Percentiles rank a stretch among this genome's conserved stretches.
phyloP scores from a whole-genome alignment of 2,329 filamentous ascomycete species.

The Pezicula carpinea region DNA sequence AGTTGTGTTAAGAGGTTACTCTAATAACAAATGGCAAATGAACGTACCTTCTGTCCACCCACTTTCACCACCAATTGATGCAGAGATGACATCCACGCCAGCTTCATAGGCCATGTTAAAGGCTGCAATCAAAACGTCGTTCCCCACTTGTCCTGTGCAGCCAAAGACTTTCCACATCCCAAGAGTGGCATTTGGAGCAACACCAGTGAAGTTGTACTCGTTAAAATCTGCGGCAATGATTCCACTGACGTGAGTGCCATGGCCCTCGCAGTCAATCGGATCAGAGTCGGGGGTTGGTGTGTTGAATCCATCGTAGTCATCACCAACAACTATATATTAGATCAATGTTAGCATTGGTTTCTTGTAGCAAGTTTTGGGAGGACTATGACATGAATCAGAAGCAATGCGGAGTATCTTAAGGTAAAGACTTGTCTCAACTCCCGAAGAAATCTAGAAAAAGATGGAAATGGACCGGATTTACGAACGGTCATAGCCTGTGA shows the following conservation, averaged over 20 bases:
- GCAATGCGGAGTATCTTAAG: too few relatives aligned
- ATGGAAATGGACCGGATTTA: slow-evolving; percentile 31
- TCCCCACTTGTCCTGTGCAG: slow-evolving; percentile 43
- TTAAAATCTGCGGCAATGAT: slow-evolving; percentile 56
- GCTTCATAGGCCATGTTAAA: slow-evolving; percentile 57
- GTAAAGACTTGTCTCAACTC: too few relatives aligned
- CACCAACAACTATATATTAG: slow-evolving; percentile 4
- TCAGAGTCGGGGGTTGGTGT: not conserved
- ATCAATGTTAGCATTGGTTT: too few relatives aligned
- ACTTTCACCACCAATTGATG: not conserved
- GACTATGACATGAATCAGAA: too few relatives aligned
- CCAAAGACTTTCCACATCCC: slow-evolving; percentile 55
- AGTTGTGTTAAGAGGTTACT: not conserved
- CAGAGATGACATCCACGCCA: slow-evolving; percentile 37
- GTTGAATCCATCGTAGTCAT: slow-evolving; percentile 15
- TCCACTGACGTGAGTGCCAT: slow-evolving; percentile 59
- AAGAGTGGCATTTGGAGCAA: slow-evolving; percentile 50
- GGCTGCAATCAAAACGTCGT: slow-evolving; percentile 55
- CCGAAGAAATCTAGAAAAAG: too few relatives aligned
- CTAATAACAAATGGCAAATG: not conserved
- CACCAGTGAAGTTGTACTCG: slow-evolving; percentile 50
- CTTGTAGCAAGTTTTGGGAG: too few relatives aligned
- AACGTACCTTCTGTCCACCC: not conserved
- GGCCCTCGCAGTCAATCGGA: slow-evolving; percentile 21
- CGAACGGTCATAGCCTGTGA: slow-evolving; percentile 53